Evolutionary conservation across 805 yeast species (phyloP).

Genomic region (Torulaspora indica): DNA sequence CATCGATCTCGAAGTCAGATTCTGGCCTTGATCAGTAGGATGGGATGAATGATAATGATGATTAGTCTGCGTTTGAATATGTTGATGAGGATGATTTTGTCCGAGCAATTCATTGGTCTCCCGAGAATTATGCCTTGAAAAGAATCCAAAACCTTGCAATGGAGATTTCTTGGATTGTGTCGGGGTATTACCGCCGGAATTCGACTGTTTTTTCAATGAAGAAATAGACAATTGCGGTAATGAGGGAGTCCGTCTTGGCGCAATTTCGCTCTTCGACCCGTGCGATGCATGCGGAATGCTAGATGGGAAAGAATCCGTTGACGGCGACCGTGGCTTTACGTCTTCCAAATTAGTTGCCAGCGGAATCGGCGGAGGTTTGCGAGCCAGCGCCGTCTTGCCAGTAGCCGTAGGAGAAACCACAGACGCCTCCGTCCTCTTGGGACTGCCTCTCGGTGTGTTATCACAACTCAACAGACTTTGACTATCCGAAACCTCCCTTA

Average conservation of each 20-base stretch:
- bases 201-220: constrained; percentile 25
- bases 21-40: constrained; percentile 11
- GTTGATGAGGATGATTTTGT: constrained; percentile 20
- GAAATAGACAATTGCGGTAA: constrained; percentile 32
- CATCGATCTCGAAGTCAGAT: constrained; percentile 30
- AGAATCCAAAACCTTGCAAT: constrained; percentile 33
- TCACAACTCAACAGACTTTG: constrained; percentile 30
- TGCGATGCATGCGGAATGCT: constrained; percentile 7
- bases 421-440: constrained; percentile 14
- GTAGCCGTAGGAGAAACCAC: constrained; percentile 8
- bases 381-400: constrained; percentile 1
- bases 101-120: constrained; percentile 23
- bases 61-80: constrained; percentile 11
- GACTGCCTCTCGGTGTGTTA: constrained; percentile 24
- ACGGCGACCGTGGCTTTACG: constrained; percentile 4
- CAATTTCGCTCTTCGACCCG: constrained; percentile 21
- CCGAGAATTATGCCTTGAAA: constrained; percentile 30
- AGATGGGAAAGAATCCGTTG: constrained; percentile 12
- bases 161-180: constrained; percentile 31
- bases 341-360: constrained; percentile 5
- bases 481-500: constrained; percentile 31
- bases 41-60: constrained; percentile 1
- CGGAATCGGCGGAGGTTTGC: constrained; percentile 10
- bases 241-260: constrained; percentile 29
- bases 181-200: constrained; percentile 19